These are phyloP conservation scores for Euphorbia schlechtendalii DNA, from an alignment of 441 rosid genomes.

Conservation along the genomic window DNA sequence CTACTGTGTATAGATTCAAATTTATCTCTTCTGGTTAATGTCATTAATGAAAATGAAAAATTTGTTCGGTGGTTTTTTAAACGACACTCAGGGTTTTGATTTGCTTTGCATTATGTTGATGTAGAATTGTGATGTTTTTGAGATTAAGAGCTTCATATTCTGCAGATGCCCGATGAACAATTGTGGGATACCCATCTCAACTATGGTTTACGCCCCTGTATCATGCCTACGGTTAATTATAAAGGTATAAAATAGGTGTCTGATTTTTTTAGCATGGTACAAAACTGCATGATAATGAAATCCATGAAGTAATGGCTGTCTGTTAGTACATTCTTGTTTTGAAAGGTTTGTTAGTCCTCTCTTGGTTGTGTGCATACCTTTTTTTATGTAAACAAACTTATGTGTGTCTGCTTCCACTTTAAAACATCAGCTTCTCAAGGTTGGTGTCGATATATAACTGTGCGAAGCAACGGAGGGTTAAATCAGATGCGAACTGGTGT, in stretches of 20 bases:
- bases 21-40: neutral
- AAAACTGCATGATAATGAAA: neutral
- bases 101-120: neutral
- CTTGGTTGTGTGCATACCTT: too few species aligned
- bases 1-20: too few species aligned
- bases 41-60: neutral
- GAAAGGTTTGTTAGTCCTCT: neutral
- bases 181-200: slow-evolving; percentile 63
- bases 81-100: neutral
- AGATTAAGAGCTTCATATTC: slow-evolving; percentile 14
- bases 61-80: neutral
- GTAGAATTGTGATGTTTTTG: neutral
- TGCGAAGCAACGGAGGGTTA: slow-evolving; percentile 90
- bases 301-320: neutral
- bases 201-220: slow-evolving; percentile 63
- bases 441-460: slow-evolving; percentile 60
- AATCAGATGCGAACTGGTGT: slow-evolving; percentile 99
- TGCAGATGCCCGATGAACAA: slow-evolving; percentile 38
- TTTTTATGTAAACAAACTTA: neutral
- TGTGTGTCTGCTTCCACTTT: slow-evolving; percentile 9
- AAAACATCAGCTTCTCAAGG: slow-evolving; percentile 42
- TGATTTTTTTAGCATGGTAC: too few species aligned
- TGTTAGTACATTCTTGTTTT: neutral
- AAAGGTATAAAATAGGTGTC: slow-evolving; percentile 35
- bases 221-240: slow-evolving; percentile 53